Base-by-base conservation (phyloP, 106 monocot species). In the Dendrobium catenatum region DNA sequence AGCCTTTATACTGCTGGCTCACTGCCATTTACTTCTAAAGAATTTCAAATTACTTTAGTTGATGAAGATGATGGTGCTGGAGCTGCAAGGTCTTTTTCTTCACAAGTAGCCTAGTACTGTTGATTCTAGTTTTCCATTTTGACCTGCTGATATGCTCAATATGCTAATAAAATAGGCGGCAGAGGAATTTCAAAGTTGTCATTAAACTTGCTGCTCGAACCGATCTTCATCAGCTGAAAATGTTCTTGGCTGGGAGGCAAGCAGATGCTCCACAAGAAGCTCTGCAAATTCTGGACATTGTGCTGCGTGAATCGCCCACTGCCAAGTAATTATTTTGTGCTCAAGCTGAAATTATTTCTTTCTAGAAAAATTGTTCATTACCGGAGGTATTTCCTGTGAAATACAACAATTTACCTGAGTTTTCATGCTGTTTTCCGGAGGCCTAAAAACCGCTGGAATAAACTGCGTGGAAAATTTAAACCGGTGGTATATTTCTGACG, bases 1-100 rank as follows among this genome's bases (percentile, higher is more conserved):
- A 93, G 91, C 73, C 88, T 96, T 41, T 96, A 93, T 73, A 93
- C 96, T 40, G 96, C 96, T 20, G 96, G 96, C 0, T 80, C 91
- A 8, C 75, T 96, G 5, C 96, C 96, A n/a, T 96, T 96, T 83
- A 37, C 87, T 1, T 88, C 91, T 11, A 88, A 81, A 74, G 88
- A 85, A 5, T 96, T 96, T 80, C 85, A 88, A 44, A 80, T 96
- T 75, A 85, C 84, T 48, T 91, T 96, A 51, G 42, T 59, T 85
- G 91, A 94, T 80, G 94, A 89, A 80, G 94, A 91, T 47, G 94
- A 89, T 75, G 85, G 89, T 72, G 7, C 82, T 33, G 86, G 83
- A 26, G 70, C 67, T 31, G 80, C 78, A 17, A 90, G 93, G 93
- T 93, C 27, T n/a, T 46, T 56, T 67, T 37, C 75, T 66, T 22